phyloP scores from a whole-genome alignment of 352 stramenopile genomes.

The Phytophthora melonis region DNA sequence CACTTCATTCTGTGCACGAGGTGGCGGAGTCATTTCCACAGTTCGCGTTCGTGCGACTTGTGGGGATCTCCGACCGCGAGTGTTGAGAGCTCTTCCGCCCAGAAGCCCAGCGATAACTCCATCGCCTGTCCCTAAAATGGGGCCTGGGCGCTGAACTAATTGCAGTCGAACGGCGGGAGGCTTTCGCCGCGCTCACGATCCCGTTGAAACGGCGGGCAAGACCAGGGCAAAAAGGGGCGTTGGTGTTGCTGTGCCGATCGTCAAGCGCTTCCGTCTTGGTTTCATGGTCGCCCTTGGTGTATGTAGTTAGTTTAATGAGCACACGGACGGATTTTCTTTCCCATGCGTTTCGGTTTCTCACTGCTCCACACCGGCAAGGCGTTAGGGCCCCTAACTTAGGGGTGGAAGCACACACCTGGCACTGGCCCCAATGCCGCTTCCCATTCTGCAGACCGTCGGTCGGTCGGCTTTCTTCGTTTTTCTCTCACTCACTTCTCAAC shows the following conservation, averaged over 20 bases:
- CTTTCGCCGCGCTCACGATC: slow-evolving; percentile 2
- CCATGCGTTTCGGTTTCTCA: slow-evolving; percentile 12
- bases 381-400: no score
- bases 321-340: slow-evolving; percentile 7
- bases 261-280: slow-evolving; percentile 1
- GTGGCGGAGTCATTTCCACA: slow-evolving; percentile 17
- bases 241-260: background rate
- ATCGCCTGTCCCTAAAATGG: slow-evolving; percentile 3
- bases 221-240: background rate
- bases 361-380: background rate
- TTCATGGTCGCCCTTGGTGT: background rate
- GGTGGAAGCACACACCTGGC: slow-evolving; percentile 14
- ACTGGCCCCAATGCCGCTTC: slow-evolving; percentile 30
- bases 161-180: slow-evolving; percentile 2
- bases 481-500: slow-evolving; percentile 27
- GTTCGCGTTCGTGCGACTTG: slow-evolving; percentile 2
- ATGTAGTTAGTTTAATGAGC: no score
- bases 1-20: slow-evolving; percentile 5
- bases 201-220: slow-evolving; percentile 13
- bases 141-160: background rate
- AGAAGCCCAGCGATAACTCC: slow-evolving; percentile 9
- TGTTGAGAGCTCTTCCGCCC: slow-evolving; percentile 8
- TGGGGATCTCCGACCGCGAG: background rate
- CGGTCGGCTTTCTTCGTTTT: slow-evolving; percentile 5
- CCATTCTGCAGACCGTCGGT: slow-evolving; percentile 2